phyloP scores from a whole-genome alignment of 148 eudicot species.

The Limonium bicolor region DNA sequence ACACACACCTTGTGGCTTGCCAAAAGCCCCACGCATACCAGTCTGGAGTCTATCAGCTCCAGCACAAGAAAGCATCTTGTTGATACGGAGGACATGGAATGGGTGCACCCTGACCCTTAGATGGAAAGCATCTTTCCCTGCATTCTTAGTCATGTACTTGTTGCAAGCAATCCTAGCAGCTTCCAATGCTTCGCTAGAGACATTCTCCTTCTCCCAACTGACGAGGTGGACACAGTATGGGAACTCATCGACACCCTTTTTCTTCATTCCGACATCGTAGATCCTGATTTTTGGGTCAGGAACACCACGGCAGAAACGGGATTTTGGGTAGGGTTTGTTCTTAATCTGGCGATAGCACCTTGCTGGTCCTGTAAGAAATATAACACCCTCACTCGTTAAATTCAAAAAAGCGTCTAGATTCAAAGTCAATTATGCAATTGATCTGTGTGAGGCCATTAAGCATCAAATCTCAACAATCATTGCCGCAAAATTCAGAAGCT shows the following conservation, averaged over 20 bases:
- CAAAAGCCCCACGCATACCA: constrained; percentile 60
- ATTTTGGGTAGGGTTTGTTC: constrained; percentile 40
- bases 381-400: no score
- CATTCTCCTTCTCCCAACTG: constrained; percentile 40
- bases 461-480: no score
- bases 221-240: constrained; percentile 21
- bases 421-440: no score
- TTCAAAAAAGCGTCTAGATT: no score
- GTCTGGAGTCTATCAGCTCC: constrained; percentile 68
- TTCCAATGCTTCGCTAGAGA: constrained; percentile 28
- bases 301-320: constrained; percentile 32
- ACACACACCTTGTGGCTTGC: constrained; percentile 42
- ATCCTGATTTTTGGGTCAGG: constrained; percentile 31
- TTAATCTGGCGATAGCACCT: constrained; percentile 34
- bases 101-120: constrained; percentile 51
- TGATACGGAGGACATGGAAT: constrained; percentile 50
- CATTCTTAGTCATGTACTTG: constrained; percentile 52
- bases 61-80: constrained; percentile 61
- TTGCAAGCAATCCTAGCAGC: constrained; percentile 36
- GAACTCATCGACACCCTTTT: constrained; percentile 9
- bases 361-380: constrained; percentile 17
- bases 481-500: no score
- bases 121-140: constrained; percentile 52
- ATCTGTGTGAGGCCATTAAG: no score
- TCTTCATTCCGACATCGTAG: constrained; percentile 12